Base-by-base conservation (phyloP, 768 basidiomycete species). In the Lactarius sanguifluus region DNA sequence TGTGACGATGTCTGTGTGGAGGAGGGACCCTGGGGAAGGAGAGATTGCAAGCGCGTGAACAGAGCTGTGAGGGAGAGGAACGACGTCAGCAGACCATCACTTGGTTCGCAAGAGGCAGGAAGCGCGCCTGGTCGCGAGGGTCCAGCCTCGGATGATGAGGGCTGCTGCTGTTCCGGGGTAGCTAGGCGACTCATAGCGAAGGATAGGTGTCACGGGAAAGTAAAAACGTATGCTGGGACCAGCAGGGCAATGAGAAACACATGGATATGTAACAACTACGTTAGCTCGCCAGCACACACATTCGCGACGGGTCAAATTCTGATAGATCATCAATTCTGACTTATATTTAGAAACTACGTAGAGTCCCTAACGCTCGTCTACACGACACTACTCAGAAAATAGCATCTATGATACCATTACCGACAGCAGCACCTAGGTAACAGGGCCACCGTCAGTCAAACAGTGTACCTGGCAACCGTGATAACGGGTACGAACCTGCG, bases 21-120 rank as follows among this genome's bases (percentile, higher is more conserved):
- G 7, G 30, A 69, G 41, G 63, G 69, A 10, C 71, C 66, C 40
- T 72, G 66, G 25, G 85, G 83, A 66, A 87, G 80, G 38, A 86
- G 73, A 13, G 80, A 79, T 61, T 86, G 86, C 38, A 86, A 71
- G 55, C 84, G 82, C 36, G 84, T 77, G 36, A 85, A 71, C 30
- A 86, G 61, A n/a, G 65, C 68, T 69, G 68, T 67, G 43, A 41
- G 50, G 7, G 54, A 28, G 30, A 36, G 57, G 30, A 55, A 45
- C 41, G n/a, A 60, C 3, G 57, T 64, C 58, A 67, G 62, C 36
- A 32, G 34, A 36, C 23, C 23, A 28, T 40, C 5, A 41, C 41
- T 41, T 7, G 2, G 23, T 41, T 50, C 52, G 28, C 23, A 38
- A 23, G 61, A 63, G 47, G 40, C 62, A 47, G 63, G 45, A 50